Evolutionary conservation across 2,329 filamentous ascomycete species (phyloP), one percentile per base, ranked within the genome.

Genomic region (Clarireedia hainanense): DNA sequence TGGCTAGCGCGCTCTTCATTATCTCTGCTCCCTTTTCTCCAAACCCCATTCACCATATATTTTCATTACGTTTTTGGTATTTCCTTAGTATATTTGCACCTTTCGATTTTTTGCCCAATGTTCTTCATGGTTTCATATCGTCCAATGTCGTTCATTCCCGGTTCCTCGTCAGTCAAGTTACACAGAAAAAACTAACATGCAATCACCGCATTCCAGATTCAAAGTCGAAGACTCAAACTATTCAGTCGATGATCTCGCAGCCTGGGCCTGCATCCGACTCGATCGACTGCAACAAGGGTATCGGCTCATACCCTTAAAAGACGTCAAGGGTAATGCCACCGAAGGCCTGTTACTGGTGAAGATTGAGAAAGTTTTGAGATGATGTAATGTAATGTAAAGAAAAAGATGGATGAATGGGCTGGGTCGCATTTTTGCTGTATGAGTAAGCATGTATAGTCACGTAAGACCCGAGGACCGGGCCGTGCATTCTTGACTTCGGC

Each of bases 181-280:
- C 2, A 14, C 9, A 9, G 20, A 34, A 3, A 12, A 27, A 34
- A 27, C 53, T 56, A 48, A 52, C 14, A 47, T 30, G 15, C 34
- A 17, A n/a, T 43, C 6, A 7, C 9, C 46, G 27, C 37, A 14
- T 34, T 10, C 12, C 47, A 70, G 68, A 50, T 89, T 97, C 75
- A 90, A 95, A 64, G 78, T 97, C 62, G 87, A 91, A 70, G 89
- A 97, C 69, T 87, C 95, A 63, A 87, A 92, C 70, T 81, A 91
- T 62, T 84, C 85, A 4, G 79, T 80, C 60, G 91, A 97, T 66
- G 80, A 86, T 57, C 71, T 96, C 56, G 86, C 90, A 10, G 90
- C 87, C 2, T 97, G 94, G 94, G 84, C 88, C 1, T 96, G 91
- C 67, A 85, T 95, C 63, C 80, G 91, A 40, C 80, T 97, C 23